Evolutionary conservation across 495 filamentous ascomycete genomes (phyloP).

Genomic region (Daldinia childiae): DNA sequence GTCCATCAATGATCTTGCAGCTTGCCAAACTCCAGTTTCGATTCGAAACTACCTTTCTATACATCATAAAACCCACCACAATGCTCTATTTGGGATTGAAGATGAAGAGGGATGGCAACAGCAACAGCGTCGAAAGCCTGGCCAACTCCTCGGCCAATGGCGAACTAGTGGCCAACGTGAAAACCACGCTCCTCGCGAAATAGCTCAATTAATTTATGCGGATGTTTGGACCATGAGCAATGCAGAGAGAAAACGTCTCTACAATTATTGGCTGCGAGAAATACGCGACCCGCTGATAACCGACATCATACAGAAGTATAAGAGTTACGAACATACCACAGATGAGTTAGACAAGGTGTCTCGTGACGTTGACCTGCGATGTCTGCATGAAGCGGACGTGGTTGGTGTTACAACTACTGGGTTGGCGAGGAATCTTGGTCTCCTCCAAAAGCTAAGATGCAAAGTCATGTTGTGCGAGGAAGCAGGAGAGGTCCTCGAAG

Average conservation of each 20-base stretch:
- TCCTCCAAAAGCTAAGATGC: slow-evolving; percentile 66
- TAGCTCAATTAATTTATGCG: slow-evolving; percentile 8
- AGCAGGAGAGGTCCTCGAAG: slow-evolving; percentile 79
- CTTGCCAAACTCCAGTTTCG: slow-evolving; percentile 14
- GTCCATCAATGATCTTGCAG: slow-evolving; percentile 22
- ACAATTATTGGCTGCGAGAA: slow-evolving; percentile 60
- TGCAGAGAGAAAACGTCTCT: slow-evolving; percentile 45
- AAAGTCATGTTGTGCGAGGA: slow-evolving; percentile 83
- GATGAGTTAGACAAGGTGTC: slow-evolving; percentile 48
- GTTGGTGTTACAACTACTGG: slow-evolving; percentile 82
- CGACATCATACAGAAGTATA: slow-evolving; percentile 46
- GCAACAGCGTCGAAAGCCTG: slow-evolving; percentile 20
- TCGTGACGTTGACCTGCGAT: slow-evolving; percentile 62
- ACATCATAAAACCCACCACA: slow-evolving; percentile 17
- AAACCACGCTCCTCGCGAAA: slow-evolving; percentile 9
- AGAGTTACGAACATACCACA: slow-evolving; percentile 49
- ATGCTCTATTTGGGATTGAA: slow-evolving; percentile 44
- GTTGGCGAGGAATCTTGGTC: slow-evolving; percentile 69
- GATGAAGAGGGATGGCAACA: slow-evolving; percentile 39
- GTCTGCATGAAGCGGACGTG: slow-evolving; percentile 65
- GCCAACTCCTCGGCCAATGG: slow-evolving; percentile 38
- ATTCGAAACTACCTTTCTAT: slow-evolving; percentile 25
- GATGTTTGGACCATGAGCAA: slow-evolving; percentile 44
- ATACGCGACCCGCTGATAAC: slow-evolving; percentile 48
- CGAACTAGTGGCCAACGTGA: not conserved